Evolutionary conservation across 768 basidiomycete genomes (phyloP), one percentile per base, ranked within the genome.

Genomic region (Termitomyces sp.): DNA sequence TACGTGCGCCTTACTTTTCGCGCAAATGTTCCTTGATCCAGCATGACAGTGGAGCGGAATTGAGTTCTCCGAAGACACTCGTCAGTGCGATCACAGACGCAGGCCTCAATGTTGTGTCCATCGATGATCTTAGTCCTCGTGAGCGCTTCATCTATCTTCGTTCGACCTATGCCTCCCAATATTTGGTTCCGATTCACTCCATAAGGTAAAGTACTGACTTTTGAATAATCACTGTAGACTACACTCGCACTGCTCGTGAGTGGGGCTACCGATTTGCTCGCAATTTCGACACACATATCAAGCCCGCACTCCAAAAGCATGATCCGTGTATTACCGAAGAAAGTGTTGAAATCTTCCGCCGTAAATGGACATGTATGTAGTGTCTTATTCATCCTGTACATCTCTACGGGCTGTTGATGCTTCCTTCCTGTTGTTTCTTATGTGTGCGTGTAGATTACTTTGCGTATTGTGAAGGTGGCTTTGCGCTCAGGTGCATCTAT

Each of bases 241-340:
- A 58, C 14, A 41, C 57, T 42, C 57, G 57, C n/a, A 58, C 57
- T 40, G 57, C 57, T 23, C 52, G 57, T 21, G 57, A 58, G n/a
- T 58, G 57, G 57, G 57, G 57, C 5, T 52, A 52, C 28, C 52
- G 57, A 28, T 58, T 58, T 23, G 28, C 23, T 47, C 52, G 45
- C 6, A 58, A 53, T 23, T 58, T 58, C 19, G 57, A 58, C 11
- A 40, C 44, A n/a, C 52, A 58, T 46, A 58, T 58, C 37, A 58
- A 53, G 52, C 51, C 57, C 11, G 52, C 57, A 25, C 30, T 58
- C 14, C 17, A 41, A 7, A 52, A 25, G 5, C 51, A 58, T 9
- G 50, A 58, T 53, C 50, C 44, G 3, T 3, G 17, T 2, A 47
- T 58, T 23, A 53, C 44, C 5, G 45, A 52, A 11, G 51, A 53